Conservation (phyloP, 2,329 filamentous ascomycete genomes). For the Epichloe hybrida region DNA sequence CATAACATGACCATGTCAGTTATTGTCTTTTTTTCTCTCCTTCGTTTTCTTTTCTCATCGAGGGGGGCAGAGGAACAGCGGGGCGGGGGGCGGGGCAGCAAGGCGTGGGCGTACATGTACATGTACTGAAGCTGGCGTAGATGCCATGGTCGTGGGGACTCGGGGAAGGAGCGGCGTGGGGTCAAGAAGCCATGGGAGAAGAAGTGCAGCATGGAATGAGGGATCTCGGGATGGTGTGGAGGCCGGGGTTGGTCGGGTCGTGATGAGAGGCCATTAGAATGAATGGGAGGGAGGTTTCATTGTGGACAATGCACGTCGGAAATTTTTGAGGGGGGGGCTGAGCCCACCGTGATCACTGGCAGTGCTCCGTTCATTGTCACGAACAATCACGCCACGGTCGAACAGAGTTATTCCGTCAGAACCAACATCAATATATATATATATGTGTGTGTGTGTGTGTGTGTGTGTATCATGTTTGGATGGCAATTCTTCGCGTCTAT, state of each 20-base stretch:
- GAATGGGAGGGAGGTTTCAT: neutral
- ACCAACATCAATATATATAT: too few species aligned
- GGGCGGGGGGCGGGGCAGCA: neutral
- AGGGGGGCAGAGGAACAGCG: neutral
- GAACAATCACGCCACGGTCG: too few species aligned
- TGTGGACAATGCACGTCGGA: neutral
- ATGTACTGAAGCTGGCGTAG: neutral
- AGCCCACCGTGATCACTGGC: too few species aligned
- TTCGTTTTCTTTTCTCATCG: neutral
- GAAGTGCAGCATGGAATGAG: neutral
- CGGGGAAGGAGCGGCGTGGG: neutral
- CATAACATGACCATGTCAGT: neutral
- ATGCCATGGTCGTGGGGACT: neutral
- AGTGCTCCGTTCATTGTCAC: neutral
- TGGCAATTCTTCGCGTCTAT: neutral
- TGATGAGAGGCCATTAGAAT: neutral
- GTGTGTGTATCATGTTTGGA: too few species aligned
- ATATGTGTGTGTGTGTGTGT: too few species aligned
- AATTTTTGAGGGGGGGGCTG: neutral
- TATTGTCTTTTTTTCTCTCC: neutral
- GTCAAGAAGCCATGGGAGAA: slow-evolving; percentile 3
- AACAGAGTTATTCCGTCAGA: too few species aligned
- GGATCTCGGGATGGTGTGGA: neutral
- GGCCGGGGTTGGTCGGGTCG: neutral
- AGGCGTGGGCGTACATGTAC: neutral